Conservation (phyloP, 2,329 filamentous ascomycete species). For the Monilinia laxa region DNA sequence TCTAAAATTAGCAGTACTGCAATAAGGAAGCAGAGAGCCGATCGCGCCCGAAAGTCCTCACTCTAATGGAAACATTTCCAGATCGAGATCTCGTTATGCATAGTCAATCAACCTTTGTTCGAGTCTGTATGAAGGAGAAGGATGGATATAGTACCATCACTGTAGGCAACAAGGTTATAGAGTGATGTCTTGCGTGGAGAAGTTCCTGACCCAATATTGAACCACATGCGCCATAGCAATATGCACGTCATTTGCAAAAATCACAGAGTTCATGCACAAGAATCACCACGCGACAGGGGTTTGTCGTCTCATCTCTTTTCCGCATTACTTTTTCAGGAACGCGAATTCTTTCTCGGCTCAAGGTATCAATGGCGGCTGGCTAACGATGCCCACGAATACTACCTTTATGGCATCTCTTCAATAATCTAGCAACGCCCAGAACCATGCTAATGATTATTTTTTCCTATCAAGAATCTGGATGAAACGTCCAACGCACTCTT, state of each 20-base stretch:
- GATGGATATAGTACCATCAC: slow-evolving; percentile 7
- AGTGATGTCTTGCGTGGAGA: slow-evolving; percentile 10
- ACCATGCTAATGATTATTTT: slow-evolving; percentile 8
- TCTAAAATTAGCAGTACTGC: slow-evolving; percentile 90
- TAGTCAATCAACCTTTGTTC: neutral
- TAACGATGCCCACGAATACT: slow-evolving; percentile 17
- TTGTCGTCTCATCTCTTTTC: neutral
- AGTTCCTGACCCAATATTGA: slow-evolving; percentile 6
- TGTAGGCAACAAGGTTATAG: slow-evolving; percentile 13
- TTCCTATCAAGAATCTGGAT: slow-evolving; percentile 14
- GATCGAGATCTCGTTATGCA: neutral
- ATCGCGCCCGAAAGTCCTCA: slow-evolving; percentile 29
- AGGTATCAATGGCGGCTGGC: slow-evolving; percentile 9
- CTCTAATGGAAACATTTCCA: slow-evolving; percentile 24
- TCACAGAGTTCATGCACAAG: slow-evolving; percentile 16
- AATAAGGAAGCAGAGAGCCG: slow-evolving; percentile 58
- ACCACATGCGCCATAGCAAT: slow-evolving; percentile 17
- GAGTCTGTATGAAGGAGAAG: neutral
- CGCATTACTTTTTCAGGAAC: slow-evolving; percentile 14
- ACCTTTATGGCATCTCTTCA: slow-evolving; percentile 10
- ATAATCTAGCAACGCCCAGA: neutral
- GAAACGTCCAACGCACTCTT: neutral
- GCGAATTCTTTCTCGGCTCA: neutral
- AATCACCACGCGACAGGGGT: slow-evolving; percentile 15
- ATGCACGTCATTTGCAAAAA: slow-evolving; percentile 25